Base-by-base conservation (phyloP, 108 stramenopile species). In the Schizochytrium sp. region DNA sequence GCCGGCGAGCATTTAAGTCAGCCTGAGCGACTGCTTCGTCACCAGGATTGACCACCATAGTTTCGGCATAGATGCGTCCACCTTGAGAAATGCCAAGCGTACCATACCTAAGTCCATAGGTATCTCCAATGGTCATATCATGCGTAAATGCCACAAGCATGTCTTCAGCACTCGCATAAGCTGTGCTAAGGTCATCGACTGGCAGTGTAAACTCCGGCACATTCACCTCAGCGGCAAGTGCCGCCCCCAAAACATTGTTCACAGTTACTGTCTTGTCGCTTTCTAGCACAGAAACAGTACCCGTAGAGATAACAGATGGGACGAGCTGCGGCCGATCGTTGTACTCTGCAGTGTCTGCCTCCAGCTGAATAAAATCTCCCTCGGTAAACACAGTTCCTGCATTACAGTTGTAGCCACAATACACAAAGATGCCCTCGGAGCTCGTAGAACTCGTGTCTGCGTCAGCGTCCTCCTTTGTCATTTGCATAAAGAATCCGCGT, bases 401-500 rank as follows among this genome's bases (percentile, higher is more conserved):
- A 3, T 83, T 50, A 53, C 76, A 83, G 8, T 53, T 53, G 28
- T 8, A 19, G 0, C 76, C 76, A 53, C 76, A 83, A 53, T 83
- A 83, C 10, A 83, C 76, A 40, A 83, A 83, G 76, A 42, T 42
- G 53, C 76, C 76, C 28, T 83, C 76, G 2, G 50, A 49, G 47
- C 53, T 13, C 15, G 45, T 40, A 7, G 64, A 69, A 38, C 42
- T 44, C 42, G 64, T 69, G 64, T 69, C 64, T 5, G 76, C 76
- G 53, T 83, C 76, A 1, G 76, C 76, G 76, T 46, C 53, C 15
- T 56, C 76, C 53, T 83, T 83, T 47, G 76, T 83, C 76, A 55
- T 55, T 55, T 83, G 76, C 50, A 83, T 83, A 53, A 38, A 83
- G 76, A 83, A 83, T 17, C 76, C 76, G 5, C 55, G 49, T n/a